These are phyloP conservation scores for Linum tenue DNA, from an alignment of 345 rosid genomes.

Conservation along the genomic window DNA sequence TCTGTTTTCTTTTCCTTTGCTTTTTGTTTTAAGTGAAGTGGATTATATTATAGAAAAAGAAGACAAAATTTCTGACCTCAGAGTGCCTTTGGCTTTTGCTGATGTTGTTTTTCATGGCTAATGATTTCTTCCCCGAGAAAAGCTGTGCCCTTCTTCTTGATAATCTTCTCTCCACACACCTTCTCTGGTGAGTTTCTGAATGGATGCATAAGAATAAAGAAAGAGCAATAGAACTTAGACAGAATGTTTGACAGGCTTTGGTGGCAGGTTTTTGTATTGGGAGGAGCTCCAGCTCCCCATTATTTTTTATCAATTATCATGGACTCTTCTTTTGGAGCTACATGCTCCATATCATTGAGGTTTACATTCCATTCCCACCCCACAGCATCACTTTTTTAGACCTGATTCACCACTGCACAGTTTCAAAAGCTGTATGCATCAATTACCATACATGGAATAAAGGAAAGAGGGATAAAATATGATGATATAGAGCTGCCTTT, in stretches of 20 bases:
- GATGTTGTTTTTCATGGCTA: not conserved
- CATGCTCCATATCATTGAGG: not conserved
- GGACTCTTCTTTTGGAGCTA: no score
- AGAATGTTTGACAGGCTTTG: not conserved
- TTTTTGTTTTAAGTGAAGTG: slow-evolving; percentile 23
- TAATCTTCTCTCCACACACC: not conserved
- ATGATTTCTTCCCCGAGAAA: no score
- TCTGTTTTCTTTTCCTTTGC: not conserved
- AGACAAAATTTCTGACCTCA: not conserved
- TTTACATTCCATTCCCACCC: not conserved
- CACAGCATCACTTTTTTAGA: not conserved
- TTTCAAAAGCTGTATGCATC: not conserved
- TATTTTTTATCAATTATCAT: no score
- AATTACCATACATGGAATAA: not conserved
- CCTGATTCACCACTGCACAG: not conserved
- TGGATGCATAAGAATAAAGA: not conserved
- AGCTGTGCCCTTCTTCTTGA: not conserved
- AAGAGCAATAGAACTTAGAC: not conserved
- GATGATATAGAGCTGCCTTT: not conserved
- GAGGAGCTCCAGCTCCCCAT: not conserved
- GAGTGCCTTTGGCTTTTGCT: not conserved
- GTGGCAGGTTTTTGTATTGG: not conserved
- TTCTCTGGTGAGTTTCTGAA: not conserved
- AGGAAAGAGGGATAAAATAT: not conserved
- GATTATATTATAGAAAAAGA: slow-evolving; percentile 17